A percentile compares a stretch with the other conserved stretches of the same genome.
These are phyloP conservation scores for Podaxis rugospora DNA, from an alignment of 768 basidiomycete species.

Conservation along the genomic window DNA sequence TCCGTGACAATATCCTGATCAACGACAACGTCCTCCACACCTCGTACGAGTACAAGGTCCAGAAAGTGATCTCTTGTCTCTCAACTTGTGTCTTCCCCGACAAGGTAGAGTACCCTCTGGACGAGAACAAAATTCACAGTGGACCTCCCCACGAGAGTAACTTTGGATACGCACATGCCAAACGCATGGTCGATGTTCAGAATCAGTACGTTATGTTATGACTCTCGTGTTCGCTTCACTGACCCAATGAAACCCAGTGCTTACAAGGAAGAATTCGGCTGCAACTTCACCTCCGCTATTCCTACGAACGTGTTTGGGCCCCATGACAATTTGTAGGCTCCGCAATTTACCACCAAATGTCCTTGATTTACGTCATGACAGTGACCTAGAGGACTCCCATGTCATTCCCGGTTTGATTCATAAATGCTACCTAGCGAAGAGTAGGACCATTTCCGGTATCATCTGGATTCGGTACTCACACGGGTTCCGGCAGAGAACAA, in stretches of 20 bases:
- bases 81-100: slow-evolving; percentile 98
- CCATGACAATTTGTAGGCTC: slow-evolving; percentile 81
- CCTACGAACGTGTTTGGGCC: slow-evolving; percentile 98
- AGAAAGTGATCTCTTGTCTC: slow-evolving; percentile 90
- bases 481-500: slow-evolving; percentile 52
- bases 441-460: slow-evolving; percentile 32
- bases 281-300: slow-evolving; percentile 94
- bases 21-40: slow-evolving; percentile 90
- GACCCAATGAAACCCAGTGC: slow-evolving; percentile 46
- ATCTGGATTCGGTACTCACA: background rate
- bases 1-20: slow-evolving; percentile 92
- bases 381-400: slow-evolving; percentile 86
- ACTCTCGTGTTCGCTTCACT: background rate
- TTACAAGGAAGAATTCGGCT: slow-evolving; percentile 93
- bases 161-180: slow-evolving; percentile 96
- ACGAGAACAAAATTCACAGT: slow-evolving; percentile 88
- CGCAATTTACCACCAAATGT: background rate
- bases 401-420: slow-evolving; percentile 94
- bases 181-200: slow-evolving; percentile 92
- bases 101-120: slow-evolving; percentile 88
- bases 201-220: slow-evolving; percentile 63
- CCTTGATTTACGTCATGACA: slow-evolving; percentile 20
- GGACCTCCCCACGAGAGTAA: slow-evolving; percentile 93
- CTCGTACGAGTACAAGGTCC: slow-evolving; percentile 55
- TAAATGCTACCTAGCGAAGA: slow-evolving; percentile 88